Conservation (phyloP, 1,284 basidiomycete species). For the Puccinia polysora region DNA sequence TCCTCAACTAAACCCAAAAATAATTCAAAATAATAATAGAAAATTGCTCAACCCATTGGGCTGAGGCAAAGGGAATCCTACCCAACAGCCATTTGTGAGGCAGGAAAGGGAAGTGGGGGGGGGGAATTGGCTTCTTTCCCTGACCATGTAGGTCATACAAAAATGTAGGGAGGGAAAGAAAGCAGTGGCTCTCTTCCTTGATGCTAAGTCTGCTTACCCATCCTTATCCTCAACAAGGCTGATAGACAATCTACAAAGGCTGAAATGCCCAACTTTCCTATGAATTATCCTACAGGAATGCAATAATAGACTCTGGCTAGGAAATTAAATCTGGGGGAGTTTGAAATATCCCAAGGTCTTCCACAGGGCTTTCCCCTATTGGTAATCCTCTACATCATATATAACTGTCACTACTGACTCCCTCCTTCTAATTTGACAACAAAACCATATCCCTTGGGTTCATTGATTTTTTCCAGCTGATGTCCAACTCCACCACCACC, state of each 20-base stretch:
- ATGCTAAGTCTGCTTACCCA: conserved; percentile 7
- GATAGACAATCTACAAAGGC: background rate
- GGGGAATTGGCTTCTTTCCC: background rate
- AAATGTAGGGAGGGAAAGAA: background rate
- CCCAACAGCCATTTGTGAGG: background rate
- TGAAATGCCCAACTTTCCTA: background rate
- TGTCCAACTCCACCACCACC: too few species aligned
- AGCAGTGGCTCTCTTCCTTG: background rate
- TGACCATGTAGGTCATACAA: background rate
- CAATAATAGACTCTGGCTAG: background rate
- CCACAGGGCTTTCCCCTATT: too few species aligned
- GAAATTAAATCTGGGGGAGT: background rate
- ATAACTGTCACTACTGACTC: background rate
- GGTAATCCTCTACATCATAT: background rate
- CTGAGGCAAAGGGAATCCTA: background rate
- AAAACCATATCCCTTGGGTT: background rate
- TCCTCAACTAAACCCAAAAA: background rate
- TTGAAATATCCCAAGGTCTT: background rate
- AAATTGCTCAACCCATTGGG: background rate
- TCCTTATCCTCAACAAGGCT: background rate
- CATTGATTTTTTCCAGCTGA: conserved; percentile 4
- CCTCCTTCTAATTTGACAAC: background rate
- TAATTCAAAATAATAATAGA: background rate
- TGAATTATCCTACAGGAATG: background rate
- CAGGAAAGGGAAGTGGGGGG: background rate